Base-by-base conservation (phyloP, 2,329 filamentous ascomycete species). In the Cordyceps farinosa region DNA sequence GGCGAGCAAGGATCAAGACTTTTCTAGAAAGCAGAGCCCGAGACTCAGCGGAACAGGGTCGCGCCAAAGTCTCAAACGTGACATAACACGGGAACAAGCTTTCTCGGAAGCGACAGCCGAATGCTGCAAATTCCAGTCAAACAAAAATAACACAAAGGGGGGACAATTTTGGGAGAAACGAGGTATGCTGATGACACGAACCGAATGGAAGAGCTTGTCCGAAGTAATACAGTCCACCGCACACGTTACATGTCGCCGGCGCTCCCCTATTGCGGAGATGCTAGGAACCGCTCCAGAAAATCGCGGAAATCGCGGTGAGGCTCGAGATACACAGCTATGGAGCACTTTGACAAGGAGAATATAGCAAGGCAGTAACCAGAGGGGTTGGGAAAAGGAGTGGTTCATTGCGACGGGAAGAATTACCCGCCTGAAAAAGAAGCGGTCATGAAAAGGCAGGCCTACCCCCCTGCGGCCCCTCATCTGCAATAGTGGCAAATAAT, bases 271-370 rank as follows among this genome's bases (percentile, higher is more conserved):
- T 51, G 45, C 11, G 56, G 56, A 30, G 22, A 32, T 47, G 29
- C 13, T 5, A n/a, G 29, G 13, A 11, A 15, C n/a, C 3, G 17
- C 11, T 58, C 27, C 5, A 22, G 42, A 29, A 22, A 22, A 22
- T 22, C 22, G 22, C 22, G 22, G 22, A 22, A 58, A 47, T 58
- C 55, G 56, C 56, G 56, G 56, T 59, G 45, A 59, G 51, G 56
- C 34, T 42, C 13, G 32, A 42, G n/a, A 27, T 36, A 15, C 3
- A 40, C 38, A 40, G 3, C 42, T 42, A 51, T 6, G 30, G 50
- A 38, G 50, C 5, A 36, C 22, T 22, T 22, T 22, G 22, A 29
- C 5, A 15, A 15, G 7, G 50, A 9, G 15, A 51, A 34, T 9
- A 40, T 22, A 22, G 22, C 22, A 22, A 22, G 22, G 50, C 50